Evolutionary conservation across 1,139 yeast genomes (phyloP), one percentile per base, ranked within the genome.

Genomic region (Torulaspora pretoriensis): DNA sequence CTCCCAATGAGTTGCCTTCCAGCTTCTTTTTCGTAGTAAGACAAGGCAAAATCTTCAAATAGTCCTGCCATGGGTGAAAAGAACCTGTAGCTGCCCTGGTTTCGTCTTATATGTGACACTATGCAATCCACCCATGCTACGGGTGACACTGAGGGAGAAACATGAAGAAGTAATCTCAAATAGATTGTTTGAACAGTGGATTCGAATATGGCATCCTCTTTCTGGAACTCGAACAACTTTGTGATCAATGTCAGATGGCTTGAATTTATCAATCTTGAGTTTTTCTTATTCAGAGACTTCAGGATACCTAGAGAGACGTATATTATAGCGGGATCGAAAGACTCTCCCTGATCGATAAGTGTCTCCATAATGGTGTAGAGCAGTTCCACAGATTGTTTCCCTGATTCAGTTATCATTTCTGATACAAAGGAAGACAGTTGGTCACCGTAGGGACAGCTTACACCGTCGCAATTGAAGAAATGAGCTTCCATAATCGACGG

Each of bases 311-410:
- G 65, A 1, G 80, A 59, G 2, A 83, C 65, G 54, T 78, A 83
- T 1, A 84, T 73, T 60, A 88, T 75, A 0, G 92, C 78, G 1
- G 90, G 87, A 51, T 81, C 95, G 65, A 79, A 88, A 0, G 81
- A 67, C 7, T 75, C 73, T 40, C 76, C 74, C 22, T 71, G 61
- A 4, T 70, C 71, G 25, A 67, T 71, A 38, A 85, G 61, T 1
- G 78, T 73, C 7, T 63, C 64, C 37, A 84, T 61, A 4, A 81
- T 56, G 1, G 74, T 44, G 2, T 46, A 32, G 2, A 63, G 45
- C 12, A 71, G 52, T 8, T 53, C 56, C 1, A 59, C 68, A 8
- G 63, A 35, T 10, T 25, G 36, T 13, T 46, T 36, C 58, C 0
- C 65, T 39, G 75, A 65, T 29, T 71, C 66, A 2, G 54, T 42